Base-by-base conservation (phyloP, 768 basidiomycete species). In the Lactifluus rugatus region DNA sequence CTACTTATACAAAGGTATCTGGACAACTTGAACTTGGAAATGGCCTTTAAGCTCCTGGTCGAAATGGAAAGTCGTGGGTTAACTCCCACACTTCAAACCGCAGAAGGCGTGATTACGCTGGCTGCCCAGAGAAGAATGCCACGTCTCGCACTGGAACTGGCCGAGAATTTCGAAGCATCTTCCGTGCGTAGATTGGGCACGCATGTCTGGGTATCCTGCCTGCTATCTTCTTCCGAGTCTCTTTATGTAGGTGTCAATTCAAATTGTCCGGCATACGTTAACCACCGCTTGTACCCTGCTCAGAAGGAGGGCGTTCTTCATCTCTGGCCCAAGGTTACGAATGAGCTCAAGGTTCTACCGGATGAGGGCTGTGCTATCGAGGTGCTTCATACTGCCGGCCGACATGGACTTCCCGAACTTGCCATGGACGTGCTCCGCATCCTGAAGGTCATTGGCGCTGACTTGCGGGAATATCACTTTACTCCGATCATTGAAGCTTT, bases 401-500 rank as follows among this genome's bases (percentile, higher is more conserved):
- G 89, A 10, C 75, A 80, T 60, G 89, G 87, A n/a, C 72, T 81
- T 34, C 79, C 86, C 5, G 79, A 82, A 47, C 75, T 93, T 0
- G 89, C 85, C 23, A 73, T 79, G 14, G 81, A 84, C 42, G 86
- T 79, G 28, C 71, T 93, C 42, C 79, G 76, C 1, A 71, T 78
- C 7, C 72, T 94, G 39, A 76, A 79, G 46, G 52, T 61, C 10
- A 70, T 79, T 8, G 76, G 77, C 16, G 70, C 81, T 14, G 67
- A 74, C 47, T 76, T 79, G 71, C 67, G 76, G 65, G 91, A 93
- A 67, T 71, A 86, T 65, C 92, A 94, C 67, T 82, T 89, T 64
- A 81, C 87, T 1, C 82, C 89, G 2, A 70, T 93, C 21, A 73
- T 93, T 31, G 87, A 92, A 66, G 83, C 89, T 0, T 83, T 86